phyloP scores from a whole-genome alignment of 768 basidiomycete genomes.

The Lactifluus piperatus region DNA sequence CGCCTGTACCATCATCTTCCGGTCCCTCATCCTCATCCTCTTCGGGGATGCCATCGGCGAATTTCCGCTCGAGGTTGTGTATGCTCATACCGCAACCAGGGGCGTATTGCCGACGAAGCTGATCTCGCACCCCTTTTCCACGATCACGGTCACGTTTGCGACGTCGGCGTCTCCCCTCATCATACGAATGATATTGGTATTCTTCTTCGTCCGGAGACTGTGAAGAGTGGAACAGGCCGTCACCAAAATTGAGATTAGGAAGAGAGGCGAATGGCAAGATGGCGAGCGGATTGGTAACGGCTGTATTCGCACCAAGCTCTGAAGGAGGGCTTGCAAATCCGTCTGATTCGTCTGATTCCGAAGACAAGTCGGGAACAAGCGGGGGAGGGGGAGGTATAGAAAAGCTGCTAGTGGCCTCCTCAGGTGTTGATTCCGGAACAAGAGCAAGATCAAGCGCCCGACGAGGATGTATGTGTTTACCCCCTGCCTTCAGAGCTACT shows the following conservation, averaged over 20 bases:
- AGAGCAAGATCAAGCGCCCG: slow-evolving; percentile 26
- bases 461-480: slow-evolving; percentile 39
- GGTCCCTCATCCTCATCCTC: slow-evolving; percentile 19
- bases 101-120: slow-evolving; percentile 4
- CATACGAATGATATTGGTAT: slow-evolving; percentile 14
- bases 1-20: slow-evolving; percentile 11
- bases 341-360: slow-evolving; percentile 60
- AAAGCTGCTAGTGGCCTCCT: not conserved
- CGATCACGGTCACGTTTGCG: slow-evolving; percentile 17
- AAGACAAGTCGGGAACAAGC: slow-evolving; percentile 53
- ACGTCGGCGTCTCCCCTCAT: slow-evolving; percentile 20
- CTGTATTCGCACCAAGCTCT: not conserved
- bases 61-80: slow-evolving; percentile 9
- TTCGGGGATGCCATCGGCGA: not conserved
- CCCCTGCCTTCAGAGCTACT: slow-evolving; percentile 22
- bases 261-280: slow-evolving; percentile 16
- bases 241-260: slow-evolving; percentile 1
- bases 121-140: slow-evolving; percentile 17
- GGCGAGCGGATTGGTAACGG: slow-evolving; percentile 22
- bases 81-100: not conserved
- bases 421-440: slow-evolving; percentile 8
- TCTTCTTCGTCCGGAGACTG: slow-evolving; percentile 10
- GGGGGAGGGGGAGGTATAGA: slow-evolving; percentile 38
- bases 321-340: slow-evolving; percentile 34
- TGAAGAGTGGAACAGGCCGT: slow-evolving; percentile 4